These are phyloP conservation scores for Cantharellus anzutake DNA, from an alignment of 768 basidiomycete species.

Conservation along the genomic window DNA sequence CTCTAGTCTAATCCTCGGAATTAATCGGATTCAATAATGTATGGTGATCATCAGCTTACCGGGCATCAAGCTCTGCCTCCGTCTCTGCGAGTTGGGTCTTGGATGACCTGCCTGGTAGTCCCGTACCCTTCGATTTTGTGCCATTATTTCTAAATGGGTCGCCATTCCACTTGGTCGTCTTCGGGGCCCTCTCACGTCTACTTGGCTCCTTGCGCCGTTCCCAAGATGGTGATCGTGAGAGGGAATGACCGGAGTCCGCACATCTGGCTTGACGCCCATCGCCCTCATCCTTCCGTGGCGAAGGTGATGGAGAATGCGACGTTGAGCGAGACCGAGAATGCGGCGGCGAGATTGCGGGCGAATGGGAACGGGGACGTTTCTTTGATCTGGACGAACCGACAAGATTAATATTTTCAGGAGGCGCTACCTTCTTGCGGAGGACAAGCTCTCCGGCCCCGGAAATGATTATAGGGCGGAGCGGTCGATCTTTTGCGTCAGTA, in stretches of 20 bases:
- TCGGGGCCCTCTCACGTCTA: slow-evolving; percentile 3
- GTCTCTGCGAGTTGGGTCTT: slow-evolving; percentile 26
- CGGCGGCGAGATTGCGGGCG: neutral
- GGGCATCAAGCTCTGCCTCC: slow-evolving; percentile 51
- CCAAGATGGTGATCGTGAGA: slow-evolving; percentile 3
- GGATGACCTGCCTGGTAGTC: slow-evolving; percentile 5
- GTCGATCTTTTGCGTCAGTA: slow-evolving; percentile 60
- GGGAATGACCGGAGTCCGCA: neutral
- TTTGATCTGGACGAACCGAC: neutral
- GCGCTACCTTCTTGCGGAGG: slow-evolving; percentile 25
- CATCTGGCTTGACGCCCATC: neutral
- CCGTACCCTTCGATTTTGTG: neutral
- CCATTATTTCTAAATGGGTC: neutral
- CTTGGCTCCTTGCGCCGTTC: slow-evolving; percentile 3
- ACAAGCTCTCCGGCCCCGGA: slow-evolving; percentile 74
- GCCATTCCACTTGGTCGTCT: slow-evolving; percentile 10
- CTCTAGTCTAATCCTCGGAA: slow-evolving; percentile 25
- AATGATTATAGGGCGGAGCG: slow-evolving; percentile 44
- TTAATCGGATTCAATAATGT: neutral
- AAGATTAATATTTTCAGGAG: neutral
- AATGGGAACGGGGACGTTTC: neutral
- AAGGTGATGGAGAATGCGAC: slow-evolving; percentile 5
- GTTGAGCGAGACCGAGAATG: neutral
- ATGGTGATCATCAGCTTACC: neutral
- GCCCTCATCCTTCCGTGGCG: neutral